phyloP scores from a whole-genome alignment of 2,329 filamentous ascomycete species.

The Aspergillus eucalypticola region DNA sequence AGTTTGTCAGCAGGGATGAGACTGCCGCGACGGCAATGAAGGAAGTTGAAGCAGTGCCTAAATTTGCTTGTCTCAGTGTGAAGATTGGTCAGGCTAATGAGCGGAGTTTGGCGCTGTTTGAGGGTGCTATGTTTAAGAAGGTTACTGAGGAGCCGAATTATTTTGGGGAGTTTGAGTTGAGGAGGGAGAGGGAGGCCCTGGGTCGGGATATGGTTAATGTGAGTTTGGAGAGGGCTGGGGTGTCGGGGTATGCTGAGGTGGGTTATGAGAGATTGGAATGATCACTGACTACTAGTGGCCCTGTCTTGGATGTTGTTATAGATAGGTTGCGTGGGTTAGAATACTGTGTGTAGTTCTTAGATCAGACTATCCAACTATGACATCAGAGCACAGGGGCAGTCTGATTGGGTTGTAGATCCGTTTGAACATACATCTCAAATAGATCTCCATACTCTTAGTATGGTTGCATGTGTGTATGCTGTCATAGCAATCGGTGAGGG shows the following conservation, averaged over 20 bases:
- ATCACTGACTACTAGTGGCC: neutral
- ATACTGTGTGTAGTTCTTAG: too few species aligned
- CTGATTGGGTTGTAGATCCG: neutral
- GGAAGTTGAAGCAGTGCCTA: constrained; percentile 5
- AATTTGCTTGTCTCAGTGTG: constrained; percentile 54
- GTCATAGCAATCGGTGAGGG: neutral
- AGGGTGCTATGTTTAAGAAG: constrained; percentile 59
- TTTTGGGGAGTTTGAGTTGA: constrained; percentile 68
- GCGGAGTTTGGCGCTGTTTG: constrained; percentile 61
- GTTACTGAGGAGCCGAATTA: constrained; percentile 57
- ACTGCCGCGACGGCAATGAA: constrained; percentile 13
- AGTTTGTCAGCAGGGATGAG: constrained; percentile 47
- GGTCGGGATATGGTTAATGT: constrained; percentile 25
- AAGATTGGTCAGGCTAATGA: constrained; percentile 62
- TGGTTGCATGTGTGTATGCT: neutral
- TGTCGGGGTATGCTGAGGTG: constrained; percentile 42
- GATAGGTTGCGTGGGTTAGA: neutral
- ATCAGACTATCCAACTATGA: neutral
- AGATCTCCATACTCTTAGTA: too few species aligned
- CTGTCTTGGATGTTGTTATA: neutral
- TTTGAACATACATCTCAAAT: too few species aligned
- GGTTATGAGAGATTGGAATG: constrained; percentile 30
- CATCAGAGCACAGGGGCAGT: neutral
- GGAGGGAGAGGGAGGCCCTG: constrained; percentile 39
- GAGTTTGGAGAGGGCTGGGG: constrained; percentile 32